phyloP scores from a whole-genome alignment of 1,284 basidiomycete species.

The Marasmius fiardii region DNA sequence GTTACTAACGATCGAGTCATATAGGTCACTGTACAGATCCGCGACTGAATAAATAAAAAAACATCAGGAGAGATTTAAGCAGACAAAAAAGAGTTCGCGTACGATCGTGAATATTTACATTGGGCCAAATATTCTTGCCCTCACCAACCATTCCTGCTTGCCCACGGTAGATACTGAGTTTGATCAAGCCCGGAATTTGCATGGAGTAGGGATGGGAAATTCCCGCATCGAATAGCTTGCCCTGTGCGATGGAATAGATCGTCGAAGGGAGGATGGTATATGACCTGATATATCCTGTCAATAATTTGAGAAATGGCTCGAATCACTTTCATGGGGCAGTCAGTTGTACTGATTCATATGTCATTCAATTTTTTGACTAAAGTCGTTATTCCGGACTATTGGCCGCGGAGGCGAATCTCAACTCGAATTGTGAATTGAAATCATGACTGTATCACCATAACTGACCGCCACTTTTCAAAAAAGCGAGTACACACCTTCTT shows the following conservation, averaged over 20 bases:
- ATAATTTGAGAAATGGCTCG: background rate
- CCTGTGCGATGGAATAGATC: slow-evolving; percentile 40
- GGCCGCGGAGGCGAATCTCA: no score
- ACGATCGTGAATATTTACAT: slow-evolving; percentile 45
- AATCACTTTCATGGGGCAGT: background rate
- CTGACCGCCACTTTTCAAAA: no score
- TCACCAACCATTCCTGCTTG: slow-evolving; percentile 41
- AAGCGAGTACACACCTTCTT: slow-evolving; percentile 25
- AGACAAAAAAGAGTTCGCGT: slow-evolving; percentile 12
- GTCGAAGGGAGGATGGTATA: slow-evolving; percentile 44
- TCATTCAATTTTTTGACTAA: no score
- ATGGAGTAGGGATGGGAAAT: slow-evolving; percentile 40
- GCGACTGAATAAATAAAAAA: slow-evolving; percentile 30
- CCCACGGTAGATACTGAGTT: slow-evolving; percentile 32
- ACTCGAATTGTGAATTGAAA: no score
- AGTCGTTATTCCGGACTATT: no score
- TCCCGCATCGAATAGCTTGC: slow-evolving; percentile 36
- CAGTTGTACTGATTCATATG: no score
- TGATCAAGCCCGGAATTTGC: slow-evolving; percentile 37
- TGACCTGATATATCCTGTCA: slow-evolving; percentile 38
- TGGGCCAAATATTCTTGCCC: slow-evolving; percentile 45
- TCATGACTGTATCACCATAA: no score
- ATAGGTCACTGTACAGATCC: slow-evolving; percentile 36
- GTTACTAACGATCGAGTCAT: slow-evolving; percentile 21
- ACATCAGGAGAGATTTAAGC: background rate